Base-by-base conservation (phyloP, 1,284 basidiomycete genomes). In the Mycena citricolor region DNA sequence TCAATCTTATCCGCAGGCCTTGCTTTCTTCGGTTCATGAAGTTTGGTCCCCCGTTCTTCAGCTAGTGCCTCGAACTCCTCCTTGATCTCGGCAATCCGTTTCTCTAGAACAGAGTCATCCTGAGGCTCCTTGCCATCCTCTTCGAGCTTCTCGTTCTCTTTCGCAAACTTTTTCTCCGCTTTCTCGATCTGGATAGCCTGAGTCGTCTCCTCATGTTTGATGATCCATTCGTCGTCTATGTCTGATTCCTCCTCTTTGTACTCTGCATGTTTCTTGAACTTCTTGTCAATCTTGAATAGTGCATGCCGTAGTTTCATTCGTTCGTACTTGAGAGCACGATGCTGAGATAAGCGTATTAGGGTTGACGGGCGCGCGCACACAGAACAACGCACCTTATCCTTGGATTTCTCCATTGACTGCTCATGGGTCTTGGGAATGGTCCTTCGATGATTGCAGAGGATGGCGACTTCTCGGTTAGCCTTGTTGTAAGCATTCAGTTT, bases 371-470 rank as follows among this genome's bases (percentile, higher is more conserved):
- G n/a, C n/a, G n/a, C n/a, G n/a, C n/a, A n/a, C n/a, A n/a, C n/a
- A n/a, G n/a, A n/a, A n/a, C n/a, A n/a, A 66, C 74, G 20, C 57
- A 92, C 93, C 74, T 90, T 94, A 61, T 95, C 83, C 14, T 74
- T 77, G 77, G 94, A 86, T 68, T 91, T 97, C 55, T 86, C 86
- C 86, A 97, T 94, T 5, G 88, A 89, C 54, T 87, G 84, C 25
- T 87, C 90, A 57, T 95, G 93, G 12, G 83, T 88, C 70, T 97
- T 97, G 41, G 90, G 87, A 4, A 88, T 91, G 46, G 81, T 83
- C 67, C 92, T 81, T 69, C 97, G 94, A 89, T 98, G 94, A 77
- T 98, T 98, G 77, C 94, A 98, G 35, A 98, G 73, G 52, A 97
- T 90, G 50, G 94, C 94, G 8, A 97, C 94, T 73, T 88, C 79